Conservation (phyloP, 768 basidiomycete genomes). For the Panellus pusillus region DNA sequence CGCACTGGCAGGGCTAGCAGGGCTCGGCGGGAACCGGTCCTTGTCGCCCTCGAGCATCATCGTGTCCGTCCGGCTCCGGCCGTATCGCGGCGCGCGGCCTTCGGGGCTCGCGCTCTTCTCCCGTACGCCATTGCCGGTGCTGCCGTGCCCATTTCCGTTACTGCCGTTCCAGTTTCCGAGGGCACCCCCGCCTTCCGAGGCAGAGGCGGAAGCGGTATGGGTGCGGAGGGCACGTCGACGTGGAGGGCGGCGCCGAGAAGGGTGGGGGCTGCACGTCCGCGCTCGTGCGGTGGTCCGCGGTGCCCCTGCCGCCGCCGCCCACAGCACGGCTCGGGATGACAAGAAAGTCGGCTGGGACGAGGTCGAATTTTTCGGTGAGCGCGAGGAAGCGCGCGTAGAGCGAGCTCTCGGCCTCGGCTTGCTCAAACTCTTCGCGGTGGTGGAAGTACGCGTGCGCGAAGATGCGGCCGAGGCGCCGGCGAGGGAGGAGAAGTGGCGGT, state of each 20-base stretch:
- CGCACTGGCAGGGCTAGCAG: constrained; percentile 4
- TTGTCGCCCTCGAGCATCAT: constrained; percentile 43
- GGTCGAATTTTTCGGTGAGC: constrained; percentile 74
- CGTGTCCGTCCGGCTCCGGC: constrained; percentile 54
- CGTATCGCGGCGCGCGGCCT: constrained; percentile 29
- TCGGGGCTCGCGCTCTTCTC: constrained; percentile 21
- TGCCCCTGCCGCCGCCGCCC: constrained; percentile 1
- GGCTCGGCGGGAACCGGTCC: constrained; percentile 13
- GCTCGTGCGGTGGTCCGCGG: constrained; percentile 10
- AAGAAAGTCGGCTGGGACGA: constrained; percentile 82
- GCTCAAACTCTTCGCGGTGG: constrained; percentile 88
- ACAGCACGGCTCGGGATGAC: constrained; percentile 59
- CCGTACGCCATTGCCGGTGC: neutral
- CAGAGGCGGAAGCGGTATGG: neutral
- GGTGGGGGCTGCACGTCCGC: constrained; percentile 43
- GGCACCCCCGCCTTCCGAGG: neutral
- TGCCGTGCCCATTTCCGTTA: too few species aligned
- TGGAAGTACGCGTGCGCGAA: constrained; percentile 97
- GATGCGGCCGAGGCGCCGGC: constrained; percentile 91
- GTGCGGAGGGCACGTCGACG: constrained; percentile 26
- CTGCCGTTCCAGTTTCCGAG: too few species aligned
- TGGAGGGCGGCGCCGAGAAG: constrained; percentile 37
- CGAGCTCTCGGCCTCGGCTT: constrained; percentile 87
- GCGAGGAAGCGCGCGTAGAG: constrained; percentile 89
- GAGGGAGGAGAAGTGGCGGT: constrained; percentile 87